Evolutionary conservation across 805 yeast species (phyloP), one percentile per base, ranked within the genome.

Genomic region (Metschnikowia gruessii): DNA sequence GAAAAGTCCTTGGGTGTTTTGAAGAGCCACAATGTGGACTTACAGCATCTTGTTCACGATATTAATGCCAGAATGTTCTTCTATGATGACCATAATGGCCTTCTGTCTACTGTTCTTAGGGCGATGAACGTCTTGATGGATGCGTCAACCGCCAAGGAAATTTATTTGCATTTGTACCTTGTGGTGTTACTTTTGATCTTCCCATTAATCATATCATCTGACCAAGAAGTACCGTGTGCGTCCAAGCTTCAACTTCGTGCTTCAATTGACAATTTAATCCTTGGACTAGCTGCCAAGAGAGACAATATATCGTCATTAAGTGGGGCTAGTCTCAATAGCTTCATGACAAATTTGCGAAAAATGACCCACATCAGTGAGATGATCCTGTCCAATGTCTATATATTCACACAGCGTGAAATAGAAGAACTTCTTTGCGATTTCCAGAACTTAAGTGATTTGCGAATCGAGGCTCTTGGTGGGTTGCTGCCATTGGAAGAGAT

Each of bases 81-180:
- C 11, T 2, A 19, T 26, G 17, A 7, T 2, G 3, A 8, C 10
- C 4, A 9, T 12, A 1, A 12, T 22, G 22, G 33, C 22, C 17
- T 37, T 37, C 15, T 18, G n/a, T 6, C 26, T 4, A 17, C 21
- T 1, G 19, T 37, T 11, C 7, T n/a, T 16, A 29, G 15, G 8
- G 29, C 29, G 12, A 26, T 37, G 33, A 11, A 7, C 4, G 10
- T 9, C 8, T 28, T 37, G 13, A 12, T 10, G 22, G 22, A 28
- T 12, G 17, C 2, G 3, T 15, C 32, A 3, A 5, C 33, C 13
- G 6, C 9, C 15, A 16, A 15, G 3, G 41, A 37, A 5, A 24
- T 21, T 9, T 37, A 28, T n/a, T 10, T 37, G 33, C 41, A 37
- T 29, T 26, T 37, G n/a, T 37, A 28, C n/a, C 41, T 37, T 11